phyloP scores from a whole-genome alignment of 345 rosid species.

The Tarenaya hassleriana region DNA sequence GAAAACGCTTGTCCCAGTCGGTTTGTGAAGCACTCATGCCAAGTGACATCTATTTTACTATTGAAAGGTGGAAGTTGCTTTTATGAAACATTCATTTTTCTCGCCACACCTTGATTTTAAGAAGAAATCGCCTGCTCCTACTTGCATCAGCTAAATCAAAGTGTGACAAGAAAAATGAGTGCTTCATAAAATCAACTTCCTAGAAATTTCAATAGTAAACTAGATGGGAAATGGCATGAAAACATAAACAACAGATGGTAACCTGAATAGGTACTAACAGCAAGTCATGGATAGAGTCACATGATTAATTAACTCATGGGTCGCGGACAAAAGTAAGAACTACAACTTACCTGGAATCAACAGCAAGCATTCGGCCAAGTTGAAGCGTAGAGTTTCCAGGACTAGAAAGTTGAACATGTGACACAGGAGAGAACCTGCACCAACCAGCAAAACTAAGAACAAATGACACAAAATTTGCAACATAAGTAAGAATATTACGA shows the following conservation, averaged over 20 bases:
- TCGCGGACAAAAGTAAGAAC: background rate
- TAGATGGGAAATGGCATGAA: constrained; percentile 2
- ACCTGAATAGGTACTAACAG: background rate
- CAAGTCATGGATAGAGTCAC: constrained; percentile 10
- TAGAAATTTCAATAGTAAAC: constrained; percentile 1
- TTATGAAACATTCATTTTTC: too few species aligned
- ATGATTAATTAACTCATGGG: constrained; percentile 9
- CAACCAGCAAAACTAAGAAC: constrained; percentile 27
- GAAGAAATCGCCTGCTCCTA: background rate
- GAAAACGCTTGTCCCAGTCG: too few species aligned
- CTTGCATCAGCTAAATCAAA: constrained; percentile 11
- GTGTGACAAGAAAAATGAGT: constrained; percentile 7
- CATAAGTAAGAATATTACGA: constrained; percentile 19
- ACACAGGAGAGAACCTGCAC: constrained; percentile 78
- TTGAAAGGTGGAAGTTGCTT: too few species aligned
- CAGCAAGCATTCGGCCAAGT: constrained; percentile 81
- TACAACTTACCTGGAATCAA: constrained; percentile 66
- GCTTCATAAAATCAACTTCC: constrained; percentile 10
- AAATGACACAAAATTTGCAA: constrained; percentile 9
- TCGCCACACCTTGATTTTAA: too few species aligned
- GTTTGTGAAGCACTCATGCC: too few species aligned
- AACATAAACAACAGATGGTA: constrained; percentile 1
- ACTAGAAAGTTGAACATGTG: constrained; percentile 67
- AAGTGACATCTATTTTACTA: too few species aligned
- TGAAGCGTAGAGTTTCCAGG: constrained; percentile 80